Percentiles rank a stretch among this genome's conserved stretches.
phyloP scores from a whole-genome alignment of 768 basidiomycete genomes.

The Phlebiopsis gigantea region DNA sequence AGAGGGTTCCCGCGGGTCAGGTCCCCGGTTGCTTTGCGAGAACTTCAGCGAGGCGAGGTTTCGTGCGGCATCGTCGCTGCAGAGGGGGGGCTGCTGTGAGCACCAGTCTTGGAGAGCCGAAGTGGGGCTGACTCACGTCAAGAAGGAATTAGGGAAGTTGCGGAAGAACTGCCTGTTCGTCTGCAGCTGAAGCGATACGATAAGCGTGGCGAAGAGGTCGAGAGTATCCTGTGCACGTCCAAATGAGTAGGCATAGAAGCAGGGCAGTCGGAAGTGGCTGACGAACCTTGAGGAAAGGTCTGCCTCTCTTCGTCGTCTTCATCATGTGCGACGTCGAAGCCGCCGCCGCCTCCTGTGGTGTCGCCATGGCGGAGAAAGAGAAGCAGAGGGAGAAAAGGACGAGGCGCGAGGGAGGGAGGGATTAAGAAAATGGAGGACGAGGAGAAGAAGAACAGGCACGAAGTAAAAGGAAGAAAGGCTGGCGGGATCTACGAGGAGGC shows the following conservation, averaged over 20 bases:
- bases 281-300: constrained; percentile 86
- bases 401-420: constrained; percentile 1
- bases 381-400: constrained; percentile 13
- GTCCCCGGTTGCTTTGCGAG: constrained; percentile 96
- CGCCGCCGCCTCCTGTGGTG: constrained; percentile 40
- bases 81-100: constrained; percentile 8
- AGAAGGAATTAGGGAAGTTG: constrained; percentile 89
- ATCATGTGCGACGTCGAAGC: constrained; percentile 88
- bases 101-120: constrained; percentile 12
- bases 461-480: constrained; percentile 1
- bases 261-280: constrained; percentile 7
- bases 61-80: constrained; percentile 88
- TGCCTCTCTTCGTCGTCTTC: constrained; percentile 95
- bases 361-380: constrained; percentile 26
- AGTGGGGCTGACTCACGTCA: constrained; percentile 62
- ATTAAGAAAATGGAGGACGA: background rate
- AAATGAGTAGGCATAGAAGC: background rate
- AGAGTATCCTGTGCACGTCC: constrained; percentile 74
- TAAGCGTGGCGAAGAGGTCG: constrained; percentile 94
- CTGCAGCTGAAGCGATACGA: constrained; percentile 86
- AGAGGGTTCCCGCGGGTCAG: constrained; percentile 96
- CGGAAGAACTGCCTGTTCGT: constrained; percentile 96
- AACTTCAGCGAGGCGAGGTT: constrained; percentile 96
- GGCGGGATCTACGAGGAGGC: constrained; percentile 11
- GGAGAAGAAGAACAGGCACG: constrained; percentile 7